Percentiles rank a stretch among this genome's conserved stretches.
Evolutionary conservation across 805 yeast genomes (phyloP).

Genomic region (Cyberlindnera bimundalis): DNA sequence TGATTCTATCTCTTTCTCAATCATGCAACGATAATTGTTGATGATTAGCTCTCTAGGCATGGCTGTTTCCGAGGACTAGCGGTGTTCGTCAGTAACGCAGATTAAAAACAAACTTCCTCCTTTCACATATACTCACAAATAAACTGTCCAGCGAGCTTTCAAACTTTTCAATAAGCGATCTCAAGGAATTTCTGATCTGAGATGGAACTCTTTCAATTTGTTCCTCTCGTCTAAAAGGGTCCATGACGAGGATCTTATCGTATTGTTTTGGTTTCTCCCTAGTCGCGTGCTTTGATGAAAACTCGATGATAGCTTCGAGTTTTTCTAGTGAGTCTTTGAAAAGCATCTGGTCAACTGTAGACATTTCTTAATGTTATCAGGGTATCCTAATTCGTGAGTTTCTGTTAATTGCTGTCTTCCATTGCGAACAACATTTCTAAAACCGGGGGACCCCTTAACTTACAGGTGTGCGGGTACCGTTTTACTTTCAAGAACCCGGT

Average conservation of each 20-base stretch:
- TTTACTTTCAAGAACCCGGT: no score
- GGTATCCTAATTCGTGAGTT: no score
- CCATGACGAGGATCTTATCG: slow-evolving; percentile 3
- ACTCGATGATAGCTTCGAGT: not conserved
- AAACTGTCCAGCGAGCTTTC: slow-evolving; percentile 6
- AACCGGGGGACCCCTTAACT: no score
- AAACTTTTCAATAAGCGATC: slow-evolving; percentile 3
- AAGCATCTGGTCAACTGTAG: not conserved
- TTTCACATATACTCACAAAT: slow-evolving; percentile 2
- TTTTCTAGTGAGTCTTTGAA: not conserved
- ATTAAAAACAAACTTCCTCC: not conserved
- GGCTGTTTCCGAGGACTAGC: not conserved
- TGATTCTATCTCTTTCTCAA: not conserved
- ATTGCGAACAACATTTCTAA: no score
- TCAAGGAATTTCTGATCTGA: not conserved
- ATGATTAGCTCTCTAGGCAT: not conserved
- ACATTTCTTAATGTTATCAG: no score
- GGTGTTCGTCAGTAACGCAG: not conserved
- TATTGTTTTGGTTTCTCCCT: not conserved
- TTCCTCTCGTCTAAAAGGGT: slow-evolving; percentile 3
- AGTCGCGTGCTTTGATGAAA: not conserved
- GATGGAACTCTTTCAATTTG: slow-evolving; percentile 2
- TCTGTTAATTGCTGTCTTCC: no score
- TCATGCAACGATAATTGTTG: slow-evolving; percentile 2
- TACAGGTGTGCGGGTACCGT: no score